Percentiles rank a stretch among this genome's conserved stretches.
Conservation (phyloP, 2,329 filamentous ascomycete species). For the Pseudogymnoascus sp. region DNA sequence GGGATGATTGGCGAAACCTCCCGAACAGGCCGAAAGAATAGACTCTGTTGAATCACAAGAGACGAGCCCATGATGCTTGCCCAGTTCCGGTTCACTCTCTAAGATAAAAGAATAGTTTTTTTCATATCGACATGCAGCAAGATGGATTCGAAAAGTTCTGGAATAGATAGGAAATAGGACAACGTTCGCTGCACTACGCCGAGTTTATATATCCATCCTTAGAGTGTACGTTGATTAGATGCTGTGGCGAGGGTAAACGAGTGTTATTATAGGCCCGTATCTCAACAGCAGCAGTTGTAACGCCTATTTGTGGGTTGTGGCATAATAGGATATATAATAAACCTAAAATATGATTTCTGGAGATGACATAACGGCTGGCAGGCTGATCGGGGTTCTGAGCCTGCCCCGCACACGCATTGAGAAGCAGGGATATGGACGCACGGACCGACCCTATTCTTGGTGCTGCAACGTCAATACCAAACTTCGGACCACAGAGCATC, state of each 20-base stretch:
- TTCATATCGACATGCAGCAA: neutral
- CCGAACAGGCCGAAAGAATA: neutral
- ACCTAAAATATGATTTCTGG: neutral
- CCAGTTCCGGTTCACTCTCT: neutral
- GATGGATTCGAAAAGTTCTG: neutral
- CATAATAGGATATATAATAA: neutral
- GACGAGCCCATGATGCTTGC: neutral
- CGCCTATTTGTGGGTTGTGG: neutral
- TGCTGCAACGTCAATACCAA: neutral
- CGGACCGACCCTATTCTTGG: neutral
- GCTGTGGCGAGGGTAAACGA: neutral
- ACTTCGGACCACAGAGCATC: neutral
- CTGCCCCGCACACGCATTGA: neutral
- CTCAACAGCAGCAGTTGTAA: neutral
- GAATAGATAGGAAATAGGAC: neutral
- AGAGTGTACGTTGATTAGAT: neutral
- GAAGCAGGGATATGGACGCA: neutral
- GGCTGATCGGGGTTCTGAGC: neutral
- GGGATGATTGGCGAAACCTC: neutral
- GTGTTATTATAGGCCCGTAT: neutral
- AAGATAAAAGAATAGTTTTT: neutral
- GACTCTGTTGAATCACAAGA: neutral
- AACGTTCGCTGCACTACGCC: neutral
- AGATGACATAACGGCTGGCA: neutral
- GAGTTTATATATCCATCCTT: neutral